These are phyloP conservation scores for Sonneratia alba DNA, from an alignment of 345 rosid species.

Conservation along the genomic window DNA sequence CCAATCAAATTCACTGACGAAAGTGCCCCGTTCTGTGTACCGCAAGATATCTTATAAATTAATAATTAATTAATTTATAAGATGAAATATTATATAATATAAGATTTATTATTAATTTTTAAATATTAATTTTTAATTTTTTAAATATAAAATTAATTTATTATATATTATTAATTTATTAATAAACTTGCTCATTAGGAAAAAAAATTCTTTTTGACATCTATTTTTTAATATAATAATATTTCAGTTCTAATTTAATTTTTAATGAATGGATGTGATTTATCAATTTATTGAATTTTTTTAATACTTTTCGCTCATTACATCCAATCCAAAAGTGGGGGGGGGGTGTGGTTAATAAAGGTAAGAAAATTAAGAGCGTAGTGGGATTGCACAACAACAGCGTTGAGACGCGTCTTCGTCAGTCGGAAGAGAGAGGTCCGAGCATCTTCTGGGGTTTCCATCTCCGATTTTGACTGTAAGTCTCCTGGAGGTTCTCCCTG, in stretches of 20 bases:
- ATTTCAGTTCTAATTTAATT: too few species aligned
- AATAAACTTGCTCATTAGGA: too few species aligned
- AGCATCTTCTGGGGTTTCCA: conserved; percentile 10
- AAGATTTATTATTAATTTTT: too few species aligned
- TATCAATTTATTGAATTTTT: too few species aligned
- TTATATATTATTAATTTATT: too few species aligned
- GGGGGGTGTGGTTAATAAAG: background rate
- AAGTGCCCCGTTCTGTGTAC: background rate
- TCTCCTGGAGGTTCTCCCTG: background rate
- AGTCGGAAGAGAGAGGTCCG: background rate
- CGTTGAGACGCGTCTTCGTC: background rate
- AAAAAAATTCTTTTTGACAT: too few species aligned
- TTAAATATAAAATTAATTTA: too few species aligned
- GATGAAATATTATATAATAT: too few species aligned
- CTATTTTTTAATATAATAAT: too few species aligned
- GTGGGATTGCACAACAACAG: conserved; percentile 12
- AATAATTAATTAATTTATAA: background rate
- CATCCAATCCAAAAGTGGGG: background rate
- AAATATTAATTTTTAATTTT: too few species aligned
- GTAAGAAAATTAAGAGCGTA: background rate
- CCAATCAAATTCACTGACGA: background rate
- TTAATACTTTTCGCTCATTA: background rate
- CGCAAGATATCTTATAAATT: background rate
- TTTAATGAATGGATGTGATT: too few species aligned
- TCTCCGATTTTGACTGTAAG: background rate